A percentile compares a stretch with the other conserved stretches of the same genome.
phyloP scores from a whole-genome alignment of 805 yeast species.

The Teunomyces cretensis region DNA sequence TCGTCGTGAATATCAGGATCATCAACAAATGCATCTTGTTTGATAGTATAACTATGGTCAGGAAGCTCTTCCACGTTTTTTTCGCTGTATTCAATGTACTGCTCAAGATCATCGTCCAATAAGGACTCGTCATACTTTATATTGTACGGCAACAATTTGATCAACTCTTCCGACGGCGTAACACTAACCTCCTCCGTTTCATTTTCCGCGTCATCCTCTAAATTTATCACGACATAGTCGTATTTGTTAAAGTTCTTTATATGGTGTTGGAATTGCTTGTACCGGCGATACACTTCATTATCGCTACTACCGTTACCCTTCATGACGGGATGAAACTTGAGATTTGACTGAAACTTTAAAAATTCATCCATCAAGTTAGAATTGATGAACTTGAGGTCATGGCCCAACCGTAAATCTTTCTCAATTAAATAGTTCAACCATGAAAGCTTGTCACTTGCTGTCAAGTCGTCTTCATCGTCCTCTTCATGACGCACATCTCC shows the following conservation, averaged over 20 bases:
- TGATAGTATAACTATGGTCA: background rate
- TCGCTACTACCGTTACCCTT: slow-evolving; percentile 16
- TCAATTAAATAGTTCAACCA: slow-evolving; percentile 41
- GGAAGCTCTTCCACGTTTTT: slow-evolving; percentile 2
- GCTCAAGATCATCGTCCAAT: slow-evolving; percentile 26
- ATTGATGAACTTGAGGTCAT: slow-evolving; percentile 34
- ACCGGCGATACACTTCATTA: slow-evolving; percentile 13
- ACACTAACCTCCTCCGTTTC: slow-evolving; percentile 12
- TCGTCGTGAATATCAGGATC: slow-evolving; percentile 13
- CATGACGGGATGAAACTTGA: slow-evolving; percentile 28
- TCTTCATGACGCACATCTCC: slow-evolving; percentile 13
- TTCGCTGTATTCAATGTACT: slow-evolving; percentile 13
- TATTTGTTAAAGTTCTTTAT: slow-evolving; percentile 24
- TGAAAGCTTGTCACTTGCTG: slow-evolving; percentile 23
- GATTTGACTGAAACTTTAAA: slow-evolving; percentile 25
- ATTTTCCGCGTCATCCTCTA: slow-evolving; percentile 25
- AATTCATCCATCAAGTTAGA: slow-evolving; percentile 28
- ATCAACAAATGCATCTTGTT: slow-evolving; percentile 5
- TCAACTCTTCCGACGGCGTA: slow-evolving; percentile 24
- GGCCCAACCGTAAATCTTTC: slow-evolving; percentile 36
- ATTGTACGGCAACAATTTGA: slow-evolving; percentile 31
- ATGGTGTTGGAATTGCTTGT: slow-evolving; percentile 21
- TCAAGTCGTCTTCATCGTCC: slow-evolving; percentile 24
- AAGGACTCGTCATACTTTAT: slow-evolving; percentile 25
- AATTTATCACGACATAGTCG: slow-evolving; percentile 28